Evolutionary conservation across 495 filamentous ascomycete genomes (phyloP).

Genomic region (Trichoderma parareesei): DNA sequence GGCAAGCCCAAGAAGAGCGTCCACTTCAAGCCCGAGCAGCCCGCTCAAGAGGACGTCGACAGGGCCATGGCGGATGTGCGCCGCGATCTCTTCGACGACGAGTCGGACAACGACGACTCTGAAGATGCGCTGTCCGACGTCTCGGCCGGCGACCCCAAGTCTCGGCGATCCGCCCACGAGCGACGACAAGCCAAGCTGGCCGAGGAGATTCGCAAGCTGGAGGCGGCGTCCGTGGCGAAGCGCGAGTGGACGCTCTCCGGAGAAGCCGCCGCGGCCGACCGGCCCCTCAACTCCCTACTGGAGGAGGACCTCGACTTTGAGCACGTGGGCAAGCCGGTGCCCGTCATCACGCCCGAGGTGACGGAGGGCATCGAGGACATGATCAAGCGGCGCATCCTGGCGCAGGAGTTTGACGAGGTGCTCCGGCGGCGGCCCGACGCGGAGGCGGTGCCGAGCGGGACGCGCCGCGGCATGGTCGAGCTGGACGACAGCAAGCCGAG

Average conservation of each 20-base stretch:
- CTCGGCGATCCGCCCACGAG: slow-evolving; percentile 69
- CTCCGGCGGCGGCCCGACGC: slow-evolving; percentile 71
- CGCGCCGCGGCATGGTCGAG: slow-evolving; percentile 63
- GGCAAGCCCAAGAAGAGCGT: slow-evolving; percentile 18
- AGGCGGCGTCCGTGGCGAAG: slow-evolving; percentile 83
- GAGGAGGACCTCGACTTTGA: slow-evolving; percentile 97
- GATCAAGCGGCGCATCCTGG: slow-evolving; percentile 88
- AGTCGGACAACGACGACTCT: slow-evolving; percentile 48
- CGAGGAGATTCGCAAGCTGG: slow-evolving; percentile 83
- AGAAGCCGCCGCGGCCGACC: slow-evolving; percentile 73
- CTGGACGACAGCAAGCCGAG: slow-evolving; percentile 80
- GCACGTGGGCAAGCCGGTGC: slow-evolving; percentile 87
- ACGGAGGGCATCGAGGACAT: slow-evolving; percentile 89
- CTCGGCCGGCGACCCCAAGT: slow-evolving; percentile 47
- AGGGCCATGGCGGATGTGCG: slow-evolving; percentile 86
- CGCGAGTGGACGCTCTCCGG: slow-evolving; percentile 85
- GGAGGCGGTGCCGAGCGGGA: slow-evolving; percentile 41
- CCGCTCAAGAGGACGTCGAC: slow-evolving; percentile 58
- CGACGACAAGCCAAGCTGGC: slow-evolving; percentile 75
- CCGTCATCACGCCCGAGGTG: slow-evolving; percentile 88
- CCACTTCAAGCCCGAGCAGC: slow-evolving; percentile 18
- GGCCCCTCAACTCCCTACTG: slow-evolving; percentile 84
- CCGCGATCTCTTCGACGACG: slow-evolving; percentile 87
- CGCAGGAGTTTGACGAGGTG: slow-evolving; percentile 88
- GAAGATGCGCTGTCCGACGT: slow-evolving; percentile 48